Evolutionary conservation across 805 yeast genomes (phyloP), one percentile per base, ranked within the genome.

Genomic region (Candida arabinofermentans): DNA sequence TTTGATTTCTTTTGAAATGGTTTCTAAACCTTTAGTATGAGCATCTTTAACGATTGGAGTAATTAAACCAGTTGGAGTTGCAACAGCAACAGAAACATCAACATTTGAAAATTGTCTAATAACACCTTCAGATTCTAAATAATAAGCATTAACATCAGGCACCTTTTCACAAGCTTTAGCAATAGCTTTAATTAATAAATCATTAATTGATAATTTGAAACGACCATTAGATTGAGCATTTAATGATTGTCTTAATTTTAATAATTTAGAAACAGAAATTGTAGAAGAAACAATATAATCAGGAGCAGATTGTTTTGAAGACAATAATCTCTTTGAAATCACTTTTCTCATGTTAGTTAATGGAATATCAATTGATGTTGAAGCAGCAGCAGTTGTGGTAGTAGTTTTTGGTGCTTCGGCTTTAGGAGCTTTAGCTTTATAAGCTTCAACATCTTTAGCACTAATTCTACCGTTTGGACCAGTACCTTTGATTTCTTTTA

Each of bases 21-120:
- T 59, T 42, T 81, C 77, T 47, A 93, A 77, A 33, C 99, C 99
- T 75, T 84, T 87, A 44, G 83, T 55, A 61, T 93, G 86, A 34
- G 96, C 97, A 61, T 83, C 75, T 67, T 80, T 82, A 54, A 93
- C 90, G 58, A 93, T 91, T 53, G 99, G 99, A 39, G 99, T 93
- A 65, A 93, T 83, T 55, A 93, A 77, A 39, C 99, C 99, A 39
- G 95, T 79, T 65, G 98, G 97, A 16, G 99, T 93, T 47, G 99
- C 93, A 50, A 93, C 99, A 31, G 99, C 99, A 47, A 91, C 97
- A 19, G 98, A 89, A 43, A 93, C 95, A 61, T 93, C 99, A 42
- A 91, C 98, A 58, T 79, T 83, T 59, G 75, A 72, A 78, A 80
- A 93, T 71, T 86, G 90, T 74, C 99, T 86, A 54, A 93, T 87